Conservation (phyloP, 2,329 filamentous ascomycete genomes). For the Diaporthe helianthi region DNA sequence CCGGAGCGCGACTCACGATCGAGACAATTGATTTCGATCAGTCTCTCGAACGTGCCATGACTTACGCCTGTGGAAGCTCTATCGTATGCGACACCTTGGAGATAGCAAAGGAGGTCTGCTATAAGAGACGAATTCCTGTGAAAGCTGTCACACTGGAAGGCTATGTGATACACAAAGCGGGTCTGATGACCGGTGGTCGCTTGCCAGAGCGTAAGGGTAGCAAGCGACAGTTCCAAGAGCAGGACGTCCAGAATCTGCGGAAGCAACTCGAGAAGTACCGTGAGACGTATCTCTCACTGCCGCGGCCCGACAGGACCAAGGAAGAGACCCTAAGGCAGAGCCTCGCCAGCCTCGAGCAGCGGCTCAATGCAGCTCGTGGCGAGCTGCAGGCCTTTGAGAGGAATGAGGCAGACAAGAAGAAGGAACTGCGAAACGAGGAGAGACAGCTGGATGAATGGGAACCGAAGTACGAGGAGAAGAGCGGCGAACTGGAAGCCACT, state of each 20-base stretch:
- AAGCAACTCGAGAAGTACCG: slow-evolving; percentile 77
- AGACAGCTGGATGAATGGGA: slow-evolving; percentile 76
- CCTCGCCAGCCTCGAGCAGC: slow-evolving; percentile 79
- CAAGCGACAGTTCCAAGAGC: slow-evolving; percentile 86
- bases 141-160: slow-evolving; percentile 96
- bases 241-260: slow-evolving; percentile 85
- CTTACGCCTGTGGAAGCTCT: slow-evolving; percentile 92
- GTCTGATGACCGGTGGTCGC: slow-evolving; percentile 94
- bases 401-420: slow-evolving; percentile 84
- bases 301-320: slow-evolving; percentile 77
- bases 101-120: slow-evolving; percentile 89
- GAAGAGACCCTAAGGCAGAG: slow-evolving; percentile 86
- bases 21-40: slow-evolving; percentile 96
- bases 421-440: slow-evolving; percentile 77
- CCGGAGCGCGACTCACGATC: slow-evolving; percentile 86
- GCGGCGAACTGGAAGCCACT: slow-evolving; percentile 68
- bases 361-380: slow-evolving; percentile 72
- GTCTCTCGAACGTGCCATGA: slow-evolving; percentile 87
- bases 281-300: slow-evolving; percentile 80
- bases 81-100: slow-evolving; percentile 90
- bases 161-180: slow-evolving; percentile 95
- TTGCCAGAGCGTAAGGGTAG: slow-evolving; percentile 76
- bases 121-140: slow-evolving; percentile 82
- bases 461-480: slow-evolving; percentile 79
- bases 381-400: slow-evolving; percentile 81